Percentiles rank a stretch among this genome's conserved stretches.
These are phyloP conservation scores for Ganoderma boninense DNA, from an alignment of 1,284 basidiomycete genomes.

Conservation along the genomic window DNA sequence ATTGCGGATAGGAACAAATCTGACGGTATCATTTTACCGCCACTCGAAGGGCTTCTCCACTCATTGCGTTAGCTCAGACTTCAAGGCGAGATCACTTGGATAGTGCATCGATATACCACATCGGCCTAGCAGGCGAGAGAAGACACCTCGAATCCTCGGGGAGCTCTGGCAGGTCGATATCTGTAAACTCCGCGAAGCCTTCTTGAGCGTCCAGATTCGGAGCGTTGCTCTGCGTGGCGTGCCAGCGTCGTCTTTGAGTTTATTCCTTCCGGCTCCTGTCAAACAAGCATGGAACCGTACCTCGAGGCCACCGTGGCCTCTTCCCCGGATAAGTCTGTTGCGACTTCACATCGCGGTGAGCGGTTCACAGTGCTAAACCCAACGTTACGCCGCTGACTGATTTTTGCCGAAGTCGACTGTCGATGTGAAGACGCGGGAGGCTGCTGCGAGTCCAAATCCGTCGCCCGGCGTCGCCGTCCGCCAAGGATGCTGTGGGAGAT, in stretches of 20 bases:
- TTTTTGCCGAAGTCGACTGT: too few species aligned
- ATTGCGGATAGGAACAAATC: background rate
- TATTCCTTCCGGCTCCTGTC: background rate
- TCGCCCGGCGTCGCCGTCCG: background rate
- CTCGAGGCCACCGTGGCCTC: background rate
- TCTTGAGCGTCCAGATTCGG: background rate
- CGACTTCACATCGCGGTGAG: background rate
- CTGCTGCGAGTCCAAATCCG: background rate
- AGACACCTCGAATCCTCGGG: background rate
- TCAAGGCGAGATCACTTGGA: too few species aligned
- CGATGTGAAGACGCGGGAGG: background rate
- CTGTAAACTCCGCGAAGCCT: background rate
- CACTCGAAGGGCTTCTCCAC: too few species aligned
- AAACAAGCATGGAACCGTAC: background rate
- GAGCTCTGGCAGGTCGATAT: background rate
- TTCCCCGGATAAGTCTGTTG: background rate
- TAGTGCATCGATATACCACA: background rate
- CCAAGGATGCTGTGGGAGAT: background rate
- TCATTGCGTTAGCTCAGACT: too few species aligned
- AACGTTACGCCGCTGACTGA: too few species aligned
- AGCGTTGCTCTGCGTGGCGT: background rate
- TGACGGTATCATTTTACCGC: too few species aligned
- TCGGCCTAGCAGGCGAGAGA: background rate
- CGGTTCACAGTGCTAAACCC: background rate
- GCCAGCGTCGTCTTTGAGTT: background rate